These are phyloP conservation scores for Trametes punicea DNA, from an alignment of 768 basidiomycete genomes.

Conservation along the genomic window DNA sequence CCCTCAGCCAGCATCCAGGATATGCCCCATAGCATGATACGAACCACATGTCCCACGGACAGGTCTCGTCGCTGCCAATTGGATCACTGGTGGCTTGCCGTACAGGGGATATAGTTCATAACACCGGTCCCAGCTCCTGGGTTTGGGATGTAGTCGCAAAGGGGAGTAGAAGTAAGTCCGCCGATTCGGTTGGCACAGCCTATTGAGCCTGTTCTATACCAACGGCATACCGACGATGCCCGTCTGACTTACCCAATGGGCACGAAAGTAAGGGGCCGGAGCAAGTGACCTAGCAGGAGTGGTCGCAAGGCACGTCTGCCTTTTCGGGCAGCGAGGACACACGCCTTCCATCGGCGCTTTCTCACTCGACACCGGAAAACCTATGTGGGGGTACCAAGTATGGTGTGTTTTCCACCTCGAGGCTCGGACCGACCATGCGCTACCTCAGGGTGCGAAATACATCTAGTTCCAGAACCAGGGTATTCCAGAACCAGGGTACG, in stretches of 20 bases:
- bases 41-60: no score
- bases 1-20: no score
- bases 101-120: no score
- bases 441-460: no score
- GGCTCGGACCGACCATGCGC: background rate
- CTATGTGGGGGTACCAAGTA: background rate
- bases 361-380: conserved; percentile 10
- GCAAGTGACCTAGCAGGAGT: background rate
- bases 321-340: background rate
- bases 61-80: no score
- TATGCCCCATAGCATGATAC: no score
- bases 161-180: background rate
- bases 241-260: background rate
- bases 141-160: no score
- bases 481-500: background rate
- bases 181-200: background rate
- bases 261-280: no score
- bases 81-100: no score
- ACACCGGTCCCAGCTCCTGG: no score
- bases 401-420: background rate
- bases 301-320: conserved; percentile 8
- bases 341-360: background rate
- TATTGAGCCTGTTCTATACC: background rate
- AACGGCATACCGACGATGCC: background rate
- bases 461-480: conserved; percentile 4